Evolutionary conservation across 2,329 filamentous ascomycete species (phyloP).

Genomic region (Rachicladosporium sp.): DNA sequence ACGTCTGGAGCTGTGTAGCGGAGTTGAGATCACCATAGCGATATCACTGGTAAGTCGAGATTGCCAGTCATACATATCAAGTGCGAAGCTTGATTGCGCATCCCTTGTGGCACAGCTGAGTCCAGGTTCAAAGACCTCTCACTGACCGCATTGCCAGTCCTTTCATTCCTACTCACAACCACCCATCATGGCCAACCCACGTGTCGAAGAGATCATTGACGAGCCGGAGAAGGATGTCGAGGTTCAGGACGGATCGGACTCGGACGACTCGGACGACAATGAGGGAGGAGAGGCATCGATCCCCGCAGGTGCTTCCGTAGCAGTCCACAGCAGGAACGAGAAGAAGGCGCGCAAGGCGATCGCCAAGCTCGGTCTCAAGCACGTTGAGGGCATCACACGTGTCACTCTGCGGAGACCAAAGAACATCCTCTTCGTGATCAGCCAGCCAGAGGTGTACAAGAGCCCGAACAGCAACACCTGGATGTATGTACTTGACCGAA

Average conservation of each 20-base stretch:
- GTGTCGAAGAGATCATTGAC: conserved; percentile 94
- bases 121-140: neutral
- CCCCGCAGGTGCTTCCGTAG: conserved; percentile 74
- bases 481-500: conserved; percentile 56
- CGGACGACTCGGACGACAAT: conserved; percentile 66
- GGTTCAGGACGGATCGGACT: conserved; percentile 58
- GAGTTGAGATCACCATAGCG: too few relatives aligned
- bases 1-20: too few relatives aligned
- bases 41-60: too few relatives aligned
- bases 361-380: conserved; percentile 93
- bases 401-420: conserved; percentile 97
- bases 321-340: conserved; percentile 98
- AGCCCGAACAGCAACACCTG: conserved; percentile 98
- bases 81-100: neutral
- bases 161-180: conserved; percentile 18
- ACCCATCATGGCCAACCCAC: conserved; percentile 82
- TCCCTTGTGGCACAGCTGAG: neutral
- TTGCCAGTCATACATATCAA: neutral
- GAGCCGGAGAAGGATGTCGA: conserved; percentile 63
- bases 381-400: conserved; percentile 91
- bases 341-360: conserved; percentile 99
- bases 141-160: neutral
- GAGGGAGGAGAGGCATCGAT: conserved; percentile 53
- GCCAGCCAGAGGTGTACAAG: conserved; percentile 99
- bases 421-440: conserved; percentile 99